Conservation (phyloP, 352 stramenopile species). For the Plasmopara halstedii region DNA sequence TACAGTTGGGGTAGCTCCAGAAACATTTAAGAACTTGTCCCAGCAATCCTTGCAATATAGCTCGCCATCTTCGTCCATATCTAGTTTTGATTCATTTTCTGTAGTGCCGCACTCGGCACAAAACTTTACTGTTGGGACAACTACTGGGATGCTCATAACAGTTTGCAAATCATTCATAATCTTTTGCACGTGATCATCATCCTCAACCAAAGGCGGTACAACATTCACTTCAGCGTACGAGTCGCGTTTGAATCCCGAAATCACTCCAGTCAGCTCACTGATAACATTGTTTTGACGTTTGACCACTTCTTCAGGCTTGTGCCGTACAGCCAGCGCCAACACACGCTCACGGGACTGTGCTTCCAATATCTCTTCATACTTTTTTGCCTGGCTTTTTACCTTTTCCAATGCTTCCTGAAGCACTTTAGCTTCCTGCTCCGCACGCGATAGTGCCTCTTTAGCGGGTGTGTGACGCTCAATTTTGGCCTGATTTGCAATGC, state of each 20-base stretch:
- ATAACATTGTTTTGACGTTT: slow-evolving; percentile 79
- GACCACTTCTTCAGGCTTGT: slow-evolving; percentile 73
- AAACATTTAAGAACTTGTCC: slow-evolving; percentile 70
- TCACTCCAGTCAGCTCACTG: slow-evolving; percentile 58
- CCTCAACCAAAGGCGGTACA: slow-evolving; percentile 44
- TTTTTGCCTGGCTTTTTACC: slow-evolving; percentile 76
- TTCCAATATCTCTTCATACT: slow-evolving; percentile 79
- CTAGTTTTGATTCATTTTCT: slow-evolving; percentile 67
- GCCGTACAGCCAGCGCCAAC: slow-evolving; percentile 52
- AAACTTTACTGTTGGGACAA: slow-evolving; percentile 66
- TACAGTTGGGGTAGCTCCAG: slow-evolving; percentile 19
- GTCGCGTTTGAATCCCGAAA: slow-evolving; percentile 70
- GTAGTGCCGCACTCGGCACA: slow-evolving; percentile 72
- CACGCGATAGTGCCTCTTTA: slow-evolving; percentile 64
- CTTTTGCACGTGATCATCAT: slow-evolving; percentile 55
- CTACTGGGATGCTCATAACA: slow-evolving; percentile 76
- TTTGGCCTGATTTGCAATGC: slow-evolving; percentile 49
- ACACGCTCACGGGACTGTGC: slow-evolving; percentile 62
- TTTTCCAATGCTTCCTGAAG: slow-evolving; percentile 78
- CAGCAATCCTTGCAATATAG: slow-evolving; percentile 87
- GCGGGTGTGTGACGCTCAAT: slow-evolving; percentile 27
- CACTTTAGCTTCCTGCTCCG: slow-evolving; percentile 62
- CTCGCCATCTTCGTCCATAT: slow-evolving; percentile 75
- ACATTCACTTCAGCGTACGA: slow-evolving; percentile 68
- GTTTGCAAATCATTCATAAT: slow-evolving; percentile 71